Evolutionary conservation across 129 eudicot species (phyloP), one percentile per base, ranked within the genome.

Genomic region (Chrysanthemum seticuspe): DNA sequence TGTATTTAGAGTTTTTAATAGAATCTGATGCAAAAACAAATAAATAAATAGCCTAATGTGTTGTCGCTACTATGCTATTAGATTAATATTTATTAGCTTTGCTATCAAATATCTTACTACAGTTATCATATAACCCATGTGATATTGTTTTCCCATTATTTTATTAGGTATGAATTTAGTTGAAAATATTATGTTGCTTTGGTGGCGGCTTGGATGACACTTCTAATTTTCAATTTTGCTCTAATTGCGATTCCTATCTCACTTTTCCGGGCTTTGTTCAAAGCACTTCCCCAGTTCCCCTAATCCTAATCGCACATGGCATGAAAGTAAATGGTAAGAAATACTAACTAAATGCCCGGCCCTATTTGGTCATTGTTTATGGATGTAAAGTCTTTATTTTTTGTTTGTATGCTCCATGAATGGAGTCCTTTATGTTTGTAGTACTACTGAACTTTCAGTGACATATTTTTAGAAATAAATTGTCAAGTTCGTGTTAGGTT

Each of bases 131-230:
- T 36, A 78, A 12, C 47, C 47, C 55, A 13, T 77, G 15, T 79
- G 40, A 75, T 69, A 18, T 67, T 62, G 13, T 76, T 68, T 40
- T 53, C 51, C n/a, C 15, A 0, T 31, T 74, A 12, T 80, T 83
- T 13, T 72, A 92, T 96, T 69, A 83, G 95, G 88, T 89, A 81
- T 62, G 77, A 85, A 76, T 89, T 92, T 85, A n/a, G n/a, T n/a
- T n/a, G n/a, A n/a, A n/a, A n/a, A n/a, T 87, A 92, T 92, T 29
- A 94, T 92, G 79, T 80, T 92, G 72, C 78, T 92, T 79, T 63
- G 80, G 72, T 92, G 84, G 91, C 86, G 62, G 98, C 98, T 49
- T 92, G 98, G 98, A 83, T 89, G 87, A 92, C 98, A 11, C 85
- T 89, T 18, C 91, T 92, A 1, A 69, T 89, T 19, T 83, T 83